Conservation (phyloP, 2,329 filamentous ascomycete genomes). For the Raffaelea albimanens region DNA sequence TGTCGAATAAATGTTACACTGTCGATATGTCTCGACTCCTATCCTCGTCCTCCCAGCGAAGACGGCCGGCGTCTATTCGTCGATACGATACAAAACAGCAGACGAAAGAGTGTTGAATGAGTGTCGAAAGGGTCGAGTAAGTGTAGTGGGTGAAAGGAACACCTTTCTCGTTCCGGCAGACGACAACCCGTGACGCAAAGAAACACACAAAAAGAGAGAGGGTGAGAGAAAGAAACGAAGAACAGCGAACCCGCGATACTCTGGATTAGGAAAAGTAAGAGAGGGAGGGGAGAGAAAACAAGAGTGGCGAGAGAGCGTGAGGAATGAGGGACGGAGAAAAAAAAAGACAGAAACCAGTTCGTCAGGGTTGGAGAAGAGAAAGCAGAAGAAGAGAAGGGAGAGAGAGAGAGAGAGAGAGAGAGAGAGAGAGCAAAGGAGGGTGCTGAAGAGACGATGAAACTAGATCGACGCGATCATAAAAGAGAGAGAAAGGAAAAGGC, state of each 20-base stretch:
- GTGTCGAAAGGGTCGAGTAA: no score
- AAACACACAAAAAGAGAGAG: neutral
- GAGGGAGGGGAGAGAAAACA: conserved; percentile 7
- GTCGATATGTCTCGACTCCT: no score
- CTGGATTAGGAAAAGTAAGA: conserved; percentile 2
- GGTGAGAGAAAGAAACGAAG: neutral
- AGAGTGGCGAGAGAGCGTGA: conserved; percentile 3
- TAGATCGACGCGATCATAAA: no score
- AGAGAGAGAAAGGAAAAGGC: neutral
- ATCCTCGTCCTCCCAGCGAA: neutral
- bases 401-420: neutral
- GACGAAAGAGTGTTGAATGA: neutral
- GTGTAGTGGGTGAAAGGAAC: no score
- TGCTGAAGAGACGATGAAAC: no score
- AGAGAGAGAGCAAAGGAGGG: neutral
- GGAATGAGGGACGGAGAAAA: conserved; percentile 1
- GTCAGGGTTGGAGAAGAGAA: neutral
- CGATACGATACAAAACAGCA: neutral
- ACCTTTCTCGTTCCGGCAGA: no score
- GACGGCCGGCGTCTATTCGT: neutral
- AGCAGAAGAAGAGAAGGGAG: neutral
- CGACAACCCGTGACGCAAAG: neutral
- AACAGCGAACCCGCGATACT: conserved; percentile 6
- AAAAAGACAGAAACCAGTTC: neutral
- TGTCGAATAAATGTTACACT: neutral